Base-by-base conservation (phyloP, 345 rosid genomes). In the Aquilaria sinensis region DNA sequence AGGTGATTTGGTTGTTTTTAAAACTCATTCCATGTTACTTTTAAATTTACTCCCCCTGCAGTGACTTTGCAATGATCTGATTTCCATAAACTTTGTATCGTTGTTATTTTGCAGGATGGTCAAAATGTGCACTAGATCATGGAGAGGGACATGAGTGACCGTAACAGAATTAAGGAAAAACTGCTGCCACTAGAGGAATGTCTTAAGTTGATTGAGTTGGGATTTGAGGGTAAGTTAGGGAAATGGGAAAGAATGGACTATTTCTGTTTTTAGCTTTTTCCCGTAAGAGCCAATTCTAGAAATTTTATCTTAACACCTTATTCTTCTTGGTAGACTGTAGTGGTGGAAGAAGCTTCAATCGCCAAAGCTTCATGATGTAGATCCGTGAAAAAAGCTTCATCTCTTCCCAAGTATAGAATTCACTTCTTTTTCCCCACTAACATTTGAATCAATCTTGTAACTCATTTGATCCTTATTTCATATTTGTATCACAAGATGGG, bases 401-500 rank as follows among this genome's bases (percentile, higher is more conserved):
- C 79, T n/a, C 81, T 80, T 58, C 67, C 70, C 32, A 80, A 69
- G 83, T 37, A 37, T 2, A 37, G 5, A 37, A 37, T 37, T 37
- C 43, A 37, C 43, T 9, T 37, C 8, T 37, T 37, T 6, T 37
- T 15, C 45, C 32, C 54, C 34, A 1, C 51, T 12, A 57, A 31
- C 10, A 2, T 43, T 31, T 52, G 16, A 51, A 51, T 13, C 15
- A 11, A 14, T 52, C 2, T 30, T 52, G 31, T 52, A 16, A n/a
- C 1, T 52, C 30, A 12, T 55, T 13, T 0, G 33, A 30, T 31
- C 57, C 10, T 12, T 47, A 8, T 49, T 61, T 33, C 14, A 47
- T 48, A 48, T 32, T 16, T 16, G 13, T 56, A 88, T 90, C 71
- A 83, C 85, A 48, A 70, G 51, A 55, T 65, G 83, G 72, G 89